Conservation (phyloP, 2,329 filamentous ascomycete genomes). For the Colletotrichum gigasporum region DNA sequence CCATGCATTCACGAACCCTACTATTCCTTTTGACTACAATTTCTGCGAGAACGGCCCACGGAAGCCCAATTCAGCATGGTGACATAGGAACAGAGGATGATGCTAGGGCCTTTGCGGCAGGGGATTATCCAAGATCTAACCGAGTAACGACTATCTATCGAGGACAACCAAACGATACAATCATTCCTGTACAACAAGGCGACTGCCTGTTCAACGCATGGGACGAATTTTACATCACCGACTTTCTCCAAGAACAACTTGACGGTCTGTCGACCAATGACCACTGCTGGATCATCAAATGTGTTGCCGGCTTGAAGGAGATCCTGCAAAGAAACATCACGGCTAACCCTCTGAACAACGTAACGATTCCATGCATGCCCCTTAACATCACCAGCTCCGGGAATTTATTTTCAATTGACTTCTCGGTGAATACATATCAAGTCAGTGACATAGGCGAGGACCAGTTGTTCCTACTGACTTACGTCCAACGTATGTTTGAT, state of each 20-base stretch:
- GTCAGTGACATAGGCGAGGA: constrained; percentile 9
- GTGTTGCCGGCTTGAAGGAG: constrained; percentile 14
- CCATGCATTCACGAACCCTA: constrained; percentile 5
- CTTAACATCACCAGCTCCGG: constrained; percentile 14
- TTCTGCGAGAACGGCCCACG: not conserved
- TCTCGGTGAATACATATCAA: not conserved
- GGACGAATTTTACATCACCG: constrained; percentile 23
- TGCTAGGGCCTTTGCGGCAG: not conserved
- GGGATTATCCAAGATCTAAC: not conserved
- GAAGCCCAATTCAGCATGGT: not conserved
- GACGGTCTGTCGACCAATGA: constrained; percentile 1
- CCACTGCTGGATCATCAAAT: constrained; percentile 27
- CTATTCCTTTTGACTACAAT: not conserved
- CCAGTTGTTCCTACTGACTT: constrained; percentile 12
- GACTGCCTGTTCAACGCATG: constrained; percentile 1
- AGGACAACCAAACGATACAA: not conserved
- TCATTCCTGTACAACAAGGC: not conserved
- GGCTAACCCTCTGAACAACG: constrained; percentile 18
- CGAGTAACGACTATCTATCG: not conserved
- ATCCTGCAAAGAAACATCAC: constrained; percentile 13
- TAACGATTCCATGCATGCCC: constrained; percentile 20
- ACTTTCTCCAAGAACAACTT: constrained; percentile 23
- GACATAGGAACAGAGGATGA: not conserved
- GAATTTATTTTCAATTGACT: constrained; percentile 24
- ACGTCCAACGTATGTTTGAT: constrained; percentile 18